Evolutionary conservation across 1,139 yeast genomes (phyloP).

Genomic region (Taiozyma sp.): DNA sequence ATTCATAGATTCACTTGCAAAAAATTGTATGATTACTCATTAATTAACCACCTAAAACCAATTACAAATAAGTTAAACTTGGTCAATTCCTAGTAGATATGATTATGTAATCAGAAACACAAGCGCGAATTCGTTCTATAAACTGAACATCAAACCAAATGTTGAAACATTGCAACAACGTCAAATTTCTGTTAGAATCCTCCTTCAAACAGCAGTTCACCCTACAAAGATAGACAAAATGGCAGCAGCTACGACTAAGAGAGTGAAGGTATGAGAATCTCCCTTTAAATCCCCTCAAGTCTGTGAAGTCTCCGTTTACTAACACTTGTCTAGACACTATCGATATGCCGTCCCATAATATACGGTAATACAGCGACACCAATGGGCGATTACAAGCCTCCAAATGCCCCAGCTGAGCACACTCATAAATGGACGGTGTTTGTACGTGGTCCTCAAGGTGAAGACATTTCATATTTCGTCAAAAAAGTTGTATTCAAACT

Average conservation of each 20-base stretch:
- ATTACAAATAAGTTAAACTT: no score
- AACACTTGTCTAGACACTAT: conserved; percentile 47
- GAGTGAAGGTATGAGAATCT: conserved; percentile 12
- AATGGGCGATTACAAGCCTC: conserved; percentile 56
- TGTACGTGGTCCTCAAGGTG: conserved; percentile 76
- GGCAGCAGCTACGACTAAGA: conserved; percentile 18
- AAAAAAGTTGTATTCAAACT: conserved; percentile 91
- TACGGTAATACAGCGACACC: conserved; percentile 88
- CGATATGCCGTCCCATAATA: conserved; percentile 78
- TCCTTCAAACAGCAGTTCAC: no score
- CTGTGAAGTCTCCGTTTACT: background rate
- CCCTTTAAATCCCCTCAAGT: no score
- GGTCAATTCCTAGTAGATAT: no score
- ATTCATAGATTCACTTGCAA: no score
- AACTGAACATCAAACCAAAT: no score
- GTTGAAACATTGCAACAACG: no score
- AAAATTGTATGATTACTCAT: no score
- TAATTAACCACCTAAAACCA: no score
- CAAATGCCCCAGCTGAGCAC: conserved; percentile 80
- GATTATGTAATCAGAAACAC: no score
- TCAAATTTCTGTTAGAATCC: no score
- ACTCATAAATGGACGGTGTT: conserved; percentile 97
- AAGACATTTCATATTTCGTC: conserved; percentile 78
- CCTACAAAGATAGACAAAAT: background rate
- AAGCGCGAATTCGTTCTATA: background rate